Evolutionary conservation across 441 rosid genomes (phyloP), one percentile per base, ranked within the genome.

Genomic region (Capsella rubella): DNA sequence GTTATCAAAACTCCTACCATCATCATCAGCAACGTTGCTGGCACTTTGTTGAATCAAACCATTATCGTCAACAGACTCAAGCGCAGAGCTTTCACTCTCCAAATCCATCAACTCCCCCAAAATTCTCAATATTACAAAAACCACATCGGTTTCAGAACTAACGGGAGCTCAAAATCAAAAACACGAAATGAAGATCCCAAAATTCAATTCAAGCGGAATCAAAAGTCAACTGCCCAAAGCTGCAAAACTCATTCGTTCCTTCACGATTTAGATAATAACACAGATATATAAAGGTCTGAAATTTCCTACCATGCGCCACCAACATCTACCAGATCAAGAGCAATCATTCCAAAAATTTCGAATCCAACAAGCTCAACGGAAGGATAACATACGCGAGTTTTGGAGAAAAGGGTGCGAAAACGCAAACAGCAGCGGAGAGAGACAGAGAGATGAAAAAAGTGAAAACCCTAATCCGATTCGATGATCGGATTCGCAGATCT

Each of bases 31-130:
- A 37, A 15, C 32, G 45, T 67, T 74, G 68, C 27, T 61, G 16
- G 51, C 29, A 54, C 42, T 16, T 53, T 69, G 74, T 16, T 68
- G 79, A 21, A 47, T 76, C 60, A 78, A 58, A 65, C 80, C 88
- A 75, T 83, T 85, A 73, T 84, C 95, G 50, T 81, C 90, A 68
- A 81, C 85, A 59, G 85, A 84, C 78, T 87, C 91, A 80, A 73
- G 81, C 57, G 84, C 85, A 73, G 86, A 84, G 73, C 72, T 67
- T 69, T 85, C 86, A 69, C 79, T 83, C 74, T 70, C 84, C 82
- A 81, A 74, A 84, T 89, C 89, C 93, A 92, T 90, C 27, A 49
- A 51, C 62, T 35, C n/a, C 43, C 34, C 45, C 43, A 62, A 69
- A 69, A 39, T 62, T 53, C 62, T 64, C n/a, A 55, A 69, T 32